Conservation (phyloP, 2,329 filamentous ascomycete genomes). For the Neophaeococcomyces aloes region DNA sequence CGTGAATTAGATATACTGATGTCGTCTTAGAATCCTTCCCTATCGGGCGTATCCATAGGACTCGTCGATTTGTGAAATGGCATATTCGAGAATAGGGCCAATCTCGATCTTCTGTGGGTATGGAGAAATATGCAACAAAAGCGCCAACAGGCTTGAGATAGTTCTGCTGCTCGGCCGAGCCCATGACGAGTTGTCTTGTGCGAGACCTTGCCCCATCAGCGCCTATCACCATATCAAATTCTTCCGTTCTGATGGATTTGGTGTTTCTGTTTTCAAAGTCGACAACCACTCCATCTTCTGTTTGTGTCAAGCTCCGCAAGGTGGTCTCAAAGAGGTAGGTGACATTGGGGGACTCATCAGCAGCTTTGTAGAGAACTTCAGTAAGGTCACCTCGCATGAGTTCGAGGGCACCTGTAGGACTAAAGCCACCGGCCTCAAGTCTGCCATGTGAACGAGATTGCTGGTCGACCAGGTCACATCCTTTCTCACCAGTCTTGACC, state of each 20-base stretch:
- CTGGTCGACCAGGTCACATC: conserved; percentile 13
- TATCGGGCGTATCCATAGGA: conserved; percentile 11
- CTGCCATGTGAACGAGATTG: conserved; percentile 10
- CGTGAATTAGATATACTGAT: conserved; percentile 15
- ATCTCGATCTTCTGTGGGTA: conserved; percentile 14
- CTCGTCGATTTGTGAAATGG: conserved; percentile 14
- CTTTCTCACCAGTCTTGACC: conserved; percentile 12
- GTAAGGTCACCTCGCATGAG: conserved; percentile 19
- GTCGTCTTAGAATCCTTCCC: conserved; percentile 11
- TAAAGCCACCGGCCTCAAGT: conserved; percentile 7
- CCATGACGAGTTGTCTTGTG: conserved; percentile 14
- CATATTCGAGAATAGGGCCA: conserved; percentile 14
- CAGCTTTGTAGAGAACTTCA: conserved; percentile 14
- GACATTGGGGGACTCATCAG: conserved; percentile 13
- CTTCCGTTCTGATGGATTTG: conserved; percentile 12
- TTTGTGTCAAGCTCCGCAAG: conserved; percentile 11
- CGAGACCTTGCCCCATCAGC: conserved; percentile 16
- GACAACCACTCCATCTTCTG: conserved; percentile 13
- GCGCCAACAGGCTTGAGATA: conserved; percentile 13
- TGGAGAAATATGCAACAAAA: conserved; percentile 18
- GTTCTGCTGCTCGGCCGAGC: conserved; percentile 9
- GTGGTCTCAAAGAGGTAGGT: conserved; percentile 18
- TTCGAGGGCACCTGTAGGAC: conserved; percentile 15
- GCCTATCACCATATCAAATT: conserved; percentile 18
- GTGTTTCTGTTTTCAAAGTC: conserved; percentile 13